Evolutionary conservation across 805 yeast species (phyloP).

Genomic region (Wickerhamomyces hampshirensis): DNA sequence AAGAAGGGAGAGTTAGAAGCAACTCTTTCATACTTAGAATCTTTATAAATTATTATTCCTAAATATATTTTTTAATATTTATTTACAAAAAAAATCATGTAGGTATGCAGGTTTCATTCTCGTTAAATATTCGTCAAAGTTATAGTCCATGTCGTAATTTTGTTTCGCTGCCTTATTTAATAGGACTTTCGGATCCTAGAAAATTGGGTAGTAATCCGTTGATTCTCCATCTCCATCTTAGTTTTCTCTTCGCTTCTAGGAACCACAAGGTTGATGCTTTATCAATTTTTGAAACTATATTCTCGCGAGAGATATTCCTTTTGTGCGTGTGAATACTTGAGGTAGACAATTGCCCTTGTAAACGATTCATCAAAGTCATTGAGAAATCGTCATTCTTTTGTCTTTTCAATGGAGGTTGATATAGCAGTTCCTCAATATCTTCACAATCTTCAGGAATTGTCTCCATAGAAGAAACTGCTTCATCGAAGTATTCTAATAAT

Average conservation of each 20-base stretch:
- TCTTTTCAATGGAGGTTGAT: constrained; percentile 7
- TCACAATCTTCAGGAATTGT: constrained; percentile 17
- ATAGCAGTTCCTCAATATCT: constrained; percentile 19
- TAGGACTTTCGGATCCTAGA: constrained; percentile 10
- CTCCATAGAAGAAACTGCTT: constrained; percentile 10
- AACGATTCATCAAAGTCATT: constrained; percentile 24
- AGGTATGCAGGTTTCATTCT: too few relatives aligned
- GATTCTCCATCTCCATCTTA: constrained; percentile 50
- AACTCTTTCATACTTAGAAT: constrained; percentile 18
- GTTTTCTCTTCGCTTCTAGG: constrained; percentile 33
- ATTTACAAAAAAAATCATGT: too few relatives aligned
- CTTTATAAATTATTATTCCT: constrained; percentile 5
- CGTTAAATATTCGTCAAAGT: too few relatives aligned
- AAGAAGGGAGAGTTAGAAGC: constrained; percentile 48
- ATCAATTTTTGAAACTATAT: constrained; percentile 11
- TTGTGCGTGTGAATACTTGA: too few relatives aligned
- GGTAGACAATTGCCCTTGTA: constrained; percentile 31
- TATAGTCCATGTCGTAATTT: too few relatives aligned
- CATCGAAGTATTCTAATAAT: constrained; percentile 35
- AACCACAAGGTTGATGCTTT: constrained; percentile 27
- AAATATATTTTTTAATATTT: too few relatives aligned
- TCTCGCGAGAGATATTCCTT: background rate
- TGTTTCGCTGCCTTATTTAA: background rate
- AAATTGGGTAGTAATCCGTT: constrained; percentile 39
- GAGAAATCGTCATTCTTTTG: constrained; percentile 25